These are phyloP conservation scores for Aspergillus sclerotiicarbonarius DNA, from an alignment of 495 filamentous ascomycete species.

Conservation along the genomic window DNA sequence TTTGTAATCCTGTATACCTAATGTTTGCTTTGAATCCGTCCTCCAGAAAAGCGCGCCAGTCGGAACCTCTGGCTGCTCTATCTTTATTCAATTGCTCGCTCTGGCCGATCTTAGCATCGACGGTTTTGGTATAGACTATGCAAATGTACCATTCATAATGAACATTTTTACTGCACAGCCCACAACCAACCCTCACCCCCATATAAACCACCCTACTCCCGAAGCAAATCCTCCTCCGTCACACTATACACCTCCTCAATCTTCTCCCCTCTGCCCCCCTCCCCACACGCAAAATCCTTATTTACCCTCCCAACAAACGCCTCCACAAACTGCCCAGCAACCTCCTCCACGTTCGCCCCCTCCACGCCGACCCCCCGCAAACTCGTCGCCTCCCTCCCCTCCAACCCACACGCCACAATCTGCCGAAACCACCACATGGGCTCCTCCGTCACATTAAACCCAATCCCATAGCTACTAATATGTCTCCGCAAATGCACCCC, in stretches of 20 bases:
- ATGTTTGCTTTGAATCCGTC: constrained; percentile 11
- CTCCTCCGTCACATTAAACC: constrained; percentile 71
- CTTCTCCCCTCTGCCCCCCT: constrained; percentile 28
- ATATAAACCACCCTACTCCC: neutral
- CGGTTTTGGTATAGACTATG: neutral
- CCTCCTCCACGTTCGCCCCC: constrained; percentile 28
- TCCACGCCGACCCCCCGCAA: constrained; percentile 46
- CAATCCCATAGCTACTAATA: constrained; percentile 83
- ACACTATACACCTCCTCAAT: constrained; percentile 45
- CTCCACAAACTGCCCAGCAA: constrained; percentile 40
- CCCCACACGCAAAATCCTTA: constrained; percentile 39
- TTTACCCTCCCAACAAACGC: constrained; percentile 41
- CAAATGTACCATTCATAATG: neutral
- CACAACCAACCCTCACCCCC: no score
- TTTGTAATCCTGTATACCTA: constrained; percentile 11
- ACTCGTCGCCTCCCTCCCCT: constrained; percentile 72
- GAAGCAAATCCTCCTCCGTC: constrained; percentile 33
- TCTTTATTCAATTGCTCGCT: neutral
- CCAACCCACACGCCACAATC: constrained; percentile 85
- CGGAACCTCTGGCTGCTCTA: neutral
- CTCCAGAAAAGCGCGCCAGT: constrained; percentile 4
- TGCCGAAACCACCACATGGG: constrained; percentile 67
- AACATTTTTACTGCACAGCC: neutral
- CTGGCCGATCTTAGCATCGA: neutral
- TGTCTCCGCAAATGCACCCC: constrained; percentile 85